These are phyloP conservation scores for Tilletiaria anomala DNA, from an alignment of 1,284 basidiomycete genomes.

Conservation along the genomic window DNA sequence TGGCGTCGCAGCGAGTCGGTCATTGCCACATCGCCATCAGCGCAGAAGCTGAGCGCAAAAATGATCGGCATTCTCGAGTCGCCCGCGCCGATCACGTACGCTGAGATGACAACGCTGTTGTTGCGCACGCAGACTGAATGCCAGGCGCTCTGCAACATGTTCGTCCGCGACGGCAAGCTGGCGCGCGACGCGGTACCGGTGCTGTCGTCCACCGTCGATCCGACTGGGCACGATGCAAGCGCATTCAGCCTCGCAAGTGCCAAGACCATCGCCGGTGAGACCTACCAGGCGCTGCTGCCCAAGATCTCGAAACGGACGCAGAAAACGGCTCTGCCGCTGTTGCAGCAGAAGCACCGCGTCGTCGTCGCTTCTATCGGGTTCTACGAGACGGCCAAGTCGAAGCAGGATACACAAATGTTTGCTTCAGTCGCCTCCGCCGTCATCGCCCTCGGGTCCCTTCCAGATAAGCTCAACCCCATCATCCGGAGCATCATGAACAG, in stretches of 20 bases:
- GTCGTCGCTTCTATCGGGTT: constrained; percentile 64
- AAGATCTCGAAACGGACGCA: constrained; percentile 51
- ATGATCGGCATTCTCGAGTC: constrained; percentile 60
- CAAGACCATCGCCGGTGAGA: constrained; percentile 54
- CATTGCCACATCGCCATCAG: constrained; percentile 6
- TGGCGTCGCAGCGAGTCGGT: too few species aligned
- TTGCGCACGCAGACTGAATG: constrained; percentile 69
- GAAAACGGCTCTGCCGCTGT: constrained; percentile 52
- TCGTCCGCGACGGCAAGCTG: constrained; percentile 71
- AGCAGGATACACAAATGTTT: constrained; percentile 72
- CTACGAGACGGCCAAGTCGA: constrained; percentile 67
- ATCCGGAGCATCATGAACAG: constrained; percentile 97
- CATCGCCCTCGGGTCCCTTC: constrained; percentile 44
- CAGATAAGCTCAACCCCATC: constrained; percentile 73
- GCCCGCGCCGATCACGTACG: constrained; percentile 60
- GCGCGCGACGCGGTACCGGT: constrained; percentile 62
- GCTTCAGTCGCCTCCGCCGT: constrained; percentile 82
- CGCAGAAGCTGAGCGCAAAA: constrained; percentile 8
- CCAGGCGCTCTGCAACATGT: constrained; percentile 60
- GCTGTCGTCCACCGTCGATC: constrained; percentile 62
- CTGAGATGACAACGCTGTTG: constrained; percentile 76
- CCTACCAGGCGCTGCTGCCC: constrained; percentile 53
- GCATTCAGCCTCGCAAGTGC: constrained; percentile 73
- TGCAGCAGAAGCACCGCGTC: constrained; percentile 63
- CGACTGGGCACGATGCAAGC: constrained; percentile 48